Base-by-base conservation (phyloP, 257 asterid genomes). In the Cinchona pubescens region DNA sequence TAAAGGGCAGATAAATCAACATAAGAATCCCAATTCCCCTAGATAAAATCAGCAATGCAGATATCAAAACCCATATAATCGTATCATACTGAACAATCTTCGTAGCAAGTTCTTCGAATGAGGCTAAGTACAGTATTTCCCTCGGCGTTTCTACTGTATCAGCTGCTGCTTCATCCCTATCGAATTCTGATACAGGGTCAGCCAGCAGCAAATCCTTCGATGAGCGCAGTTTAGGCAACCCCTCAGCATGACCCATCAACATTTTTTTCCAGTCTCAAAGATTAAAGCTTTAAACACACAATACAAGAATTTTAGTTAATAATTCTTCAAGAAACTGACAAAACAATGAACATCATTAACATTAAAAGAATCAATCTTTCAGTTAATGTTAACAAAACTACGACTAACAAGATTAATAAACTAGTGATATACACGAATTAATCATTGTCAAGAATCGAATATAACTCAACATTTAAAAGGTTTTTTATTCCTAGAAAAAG, bases 11-110 rank as follows among this genome's bases (percentile, higher is more conserved):
- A 75, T 89, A 91, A 42, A 91, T 87, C 78, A 91, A 82, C 92
- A 91, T 83, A 73, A 91, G 58, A 34, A 88, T 82, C 78, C 97
- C 97, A 69, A 91, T 51, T 8, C 95, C 95, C 91, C 97, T 89
- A 49, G 97, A 95, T 78, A 91, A 79, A 78, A 91, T 87, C 77
- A 91, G 90, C 72, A 89, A 68, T 59, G 85, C 74, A 32, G 97
- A 91, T 86, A 91, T 85, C 43, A 85, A 87, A 48, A 88, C 82
- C 95, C 97, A 91, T 74, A 91, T 84, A 67, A 89, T 74, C 5
- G 85, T 88, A 71, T 91, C 92, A 42, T 91, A 89, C 76, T 74
- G 81, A 79, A 91, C 79, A 82, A 82, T 73, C 69, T 85, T 77
- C 19, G 85, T 67, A 8, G 88, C 83, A 56, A 89, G 86, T 59